A percentile compares a stretch with the other conserved stretches of the same genome.
Evolutionary conservation across 805 yeast species (phyloP).

Genomic region (Barnettozyma wickerhamii): DNA sequence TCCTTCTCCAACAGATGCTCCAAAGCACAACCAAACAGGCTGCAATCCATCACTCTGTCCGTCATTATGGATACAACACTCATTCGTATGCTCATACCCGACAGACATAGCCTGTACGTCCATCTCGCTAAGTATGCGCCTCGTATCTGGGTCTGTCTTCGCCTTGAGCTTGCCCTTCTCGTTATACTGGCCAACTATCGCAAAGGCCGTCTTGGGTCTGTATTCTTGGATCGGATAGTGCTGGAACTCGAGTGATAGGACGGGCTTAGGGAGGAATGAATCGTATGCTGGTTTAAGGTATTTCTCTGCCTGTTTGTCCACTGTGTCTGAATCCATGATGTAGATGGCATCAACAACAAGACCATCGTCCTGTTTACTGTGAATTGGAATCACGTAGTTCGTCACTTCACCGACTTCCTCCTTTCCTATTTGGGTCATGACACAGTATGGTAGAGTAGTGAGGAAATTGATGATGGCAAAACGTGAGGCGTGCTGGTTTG

Average conservation of each 20-base stretch:
- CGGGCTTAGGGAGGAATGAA: slow-evolving; percentile 21
- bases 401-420: slow-evolving; percentile 45
- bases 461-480: slow-evolving; percentile 41
- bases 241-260: slow-evolving; percentile 55
- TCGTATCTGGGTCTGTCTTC: slow-evolving; percentile 34
- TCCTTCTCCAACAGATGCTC: slow-evolving; percentile 64
- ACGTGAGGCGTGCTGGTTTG: slow-evolving; percentile 43
- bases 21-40: slow-evolving; percentile 59
- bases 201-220: slow-evolving; percentile 33
- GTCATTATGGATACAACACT: slow-evolving; percentile 47
- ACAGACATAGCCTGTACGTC: slow-evolving; percentile 54
- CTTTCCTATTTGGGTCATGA: slow-evolving; percentile 20
- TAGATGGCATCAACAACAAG: slow-evolving; percentile 31
- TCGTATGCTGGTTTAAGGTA: slow-evolving; percentile 29
- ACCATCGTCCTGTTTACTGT: slow-evolving; percentile 25
- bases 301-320: slow-evolving; percentile 21
- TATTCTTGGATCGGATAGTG: slow-evolving; percentile 66
- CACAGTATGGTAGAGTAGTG: slow-evolving; percentile 46
- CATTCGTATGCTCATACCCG: slow-evolving; percentile 70
- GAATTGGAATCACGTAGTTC: slow-evolving; percentile 43
- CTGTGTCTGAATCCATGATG: slow-evolving; percentile 46
- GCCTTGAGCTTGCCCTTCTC: slow-evolving; percentile 36
- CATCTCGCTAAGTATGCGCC: slow-evolving; percentile 36
- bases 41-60: slow-evolving; percentile 9
- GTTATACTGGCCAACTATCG: slow-evolving; percentile 35